phyloP scores from a whole-genome alignment of 257 asterid species.

The Verbena officinalis region DNA sequence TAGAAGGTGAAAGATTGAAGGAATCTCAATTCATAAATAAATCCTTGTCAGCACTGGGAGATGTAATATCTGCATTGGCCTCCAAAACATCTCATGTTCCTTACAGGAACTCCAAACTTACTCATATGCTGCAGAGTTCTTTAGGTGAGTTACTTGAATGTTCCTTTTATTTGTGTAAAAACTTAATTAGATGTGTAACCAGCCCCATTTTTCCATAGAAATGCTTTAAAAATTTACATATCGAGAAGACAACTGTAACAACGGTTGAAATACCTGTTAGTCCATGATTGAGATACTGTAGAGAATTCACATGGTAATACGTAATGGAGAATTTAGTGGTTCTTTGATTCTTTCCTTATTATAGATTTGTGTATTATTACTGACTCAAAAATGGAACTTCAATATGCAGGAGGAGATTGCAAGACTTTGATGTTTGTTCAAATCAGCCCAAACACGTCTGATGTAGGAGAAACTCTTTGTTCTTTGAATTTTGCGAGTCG shows the following conservation, averaged over 20 bases:
- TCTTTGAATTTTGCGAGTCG: constrained; percentile 93
- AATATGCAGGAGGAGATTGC: constrained; percentile 90
- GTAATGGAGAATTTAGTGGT: background rate
- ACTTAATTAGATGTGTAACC: background rate
- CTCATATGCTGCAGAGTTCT: constrained; percentile 97
- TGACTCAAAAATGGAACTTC: constrained; percentile 7
- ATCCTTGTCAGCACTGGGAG: constrained; percentile 93
- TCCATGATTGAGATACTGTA: too few relatives aligned
- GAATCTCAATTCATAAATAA: constrained; percentile 95
- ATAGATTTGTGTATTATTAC: constrained; percentile 5
- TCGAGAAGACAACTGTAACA: too few relatives aligned
- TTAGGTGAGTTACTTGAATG: constrained; percentile 55
- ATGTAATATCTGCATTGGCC: constrained; percentile 95
- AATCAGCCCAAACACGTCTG: constrained; percentile 70
- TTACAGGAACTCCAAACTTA: constrained; percentile 97
- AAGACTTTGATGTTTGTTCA: constrained; percentile 87
- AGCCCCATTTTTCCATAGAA: constrained; percentile 2
- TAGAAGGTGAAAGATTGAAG: constrained; percentile 92
- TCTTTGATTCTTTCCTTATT: too few relatives aligned
- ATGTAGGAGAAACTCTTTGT: constrained; percentile 88
- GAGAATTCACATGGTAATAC: too few relatives aligned
- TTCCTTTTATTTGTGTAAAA: background rate
- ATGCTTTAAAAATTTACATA: too few relatives aligned
- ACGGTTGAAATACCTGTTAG: too few relatives aligned
- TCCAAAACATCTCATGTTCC: constrained; percentile 78